A percentile compares a stretch with the other conserved stretches of the same genome.
Evolutionary conservation across 1,139 yeast genomes (phyloP).

Genomic region (Barnettozyma hawaiiensis): DNA sequence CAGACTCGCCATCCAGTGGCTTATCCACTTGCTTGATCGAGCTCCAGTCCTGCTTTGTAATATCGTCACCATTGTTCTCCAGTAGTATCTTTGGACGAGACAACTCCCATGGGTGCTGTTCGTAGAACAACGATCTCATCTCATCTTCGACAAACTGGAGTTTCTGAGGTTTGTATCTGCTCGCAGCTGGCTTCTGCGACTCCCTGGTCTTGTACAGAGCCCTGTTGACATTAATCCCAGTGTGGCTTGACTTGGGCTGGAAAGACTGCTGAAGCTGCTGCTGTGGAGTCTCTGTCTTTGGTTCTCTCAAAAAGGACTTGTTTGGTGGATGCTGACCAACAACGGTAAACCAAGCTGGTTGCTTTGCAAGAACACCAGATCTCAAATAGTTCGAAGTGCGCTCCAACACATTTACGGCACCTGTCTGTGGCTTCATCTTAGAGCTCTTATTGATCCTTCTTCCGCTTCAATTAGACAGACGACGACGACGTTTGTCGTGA

Average conservation of each 20-base stretch:
- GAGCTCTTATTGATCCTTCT: too few relatives aligned
- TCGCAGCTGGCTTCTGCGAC: conserved; percentile 35
- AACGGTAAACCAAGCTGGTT: conserved; percentile 86
- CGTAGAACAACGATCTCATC: conserved; percentile 72
- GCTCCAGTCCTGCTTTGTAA: conserved; percentile 63
- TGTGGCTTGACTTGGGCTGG: conserved; percentile 20
- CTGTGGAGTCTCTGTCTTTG: too few relatives aligned
- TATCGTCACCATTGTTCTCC: conserved; percentile 64
- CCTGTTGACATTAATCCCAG: conserved; percentile 27
- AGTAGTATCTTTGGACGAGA: conserved; percentile 86
- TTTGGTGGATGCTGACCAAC: conserved; percentile 78
- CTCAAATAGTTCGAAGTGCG: conserved; percentile 68
- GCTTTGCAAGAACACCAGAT: conserved; percentile 56
- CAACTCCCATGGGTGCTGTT: conserved; percentile 97
- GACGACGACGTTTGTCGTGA: not conserved
- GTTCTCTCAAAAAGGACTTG: conserved; percentile 45
- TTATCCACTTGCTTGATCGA: conserved; percentile 64
- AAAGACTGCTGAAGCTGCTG: too few relatives aligned
- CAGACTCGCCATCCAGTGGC: conserved; percentile 87
- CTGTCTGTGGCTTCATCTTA: conserved; percentile 24
- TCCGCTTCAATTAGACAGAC: too few relatives aligned
- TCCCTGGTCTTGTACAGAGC: conserved; percentile 27
- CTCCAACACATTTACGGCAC: conserved; percentile 47
- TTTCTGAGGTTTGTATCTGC: conserved; percentile 35
- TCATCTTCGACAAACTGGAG: conserved; percentile 76